Base-by-base conservation (phyloP, 768 basidiomycete species). In the Lentinula raphanica region DNA sequence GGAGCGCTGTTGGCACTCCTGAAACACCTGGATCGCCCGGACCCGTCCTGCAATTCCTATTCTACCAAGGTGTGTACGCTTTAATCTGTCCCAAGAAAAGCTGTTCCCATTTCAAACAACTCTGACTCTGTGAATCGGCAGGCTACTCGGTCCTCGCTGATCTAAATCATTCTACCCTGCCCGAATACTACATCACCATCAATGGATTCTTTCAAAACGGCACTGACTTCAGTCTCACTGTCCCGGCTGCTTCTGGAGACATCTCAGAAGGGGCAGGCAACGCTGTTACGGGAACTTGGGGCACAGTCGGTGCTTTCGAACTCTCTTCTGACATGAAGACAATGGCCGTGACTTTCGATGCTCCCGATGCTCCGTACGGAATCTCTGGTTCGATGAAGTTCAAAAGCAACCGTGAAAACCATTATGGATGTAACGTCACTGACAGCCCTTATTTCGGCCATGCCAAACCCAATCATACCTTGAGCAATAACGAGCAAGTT, bases 371-470 rank as follows among this genome's bases (percentile, higher is more conserved):
- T 35, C 48, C 40, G 3, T 54, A 54, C 38, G 53, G 53, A 27
- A 56, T 56, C 7, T 29, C 54, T 28, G 66, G 67, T 40, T 54
- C 64, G 12, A 53, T 68, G 49, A 49, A 56, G 27, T 57, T 68
- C 55, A 57, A 19, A 8, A 57, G 56, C 46, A 58, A 61, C 36
- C 61, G 49, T 7, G 58, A 58, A 19, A 50, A 59, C 27, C 67
- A 66, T 56, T 65, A 61, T 39, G 65, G 60, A 1, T 68, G 65
- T 56, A 65, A 68, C 56, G 60, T 60, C n/a, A 66, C 59, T 54
- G 27, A 58, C 23, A 42, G 46, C 21, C 62, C 67, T 8, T 64
- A 63, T 56, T 68, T 68, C 54, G 45, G 45, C 12, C 42, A 29
- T 27, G 36, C 58, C 13, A 49, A 59, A 19, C 49, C 60, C 23